Base-by-base conservation (phyloP, 2,329 filamentous ascomycete species). In the Diaporthe destruens region DNA sequence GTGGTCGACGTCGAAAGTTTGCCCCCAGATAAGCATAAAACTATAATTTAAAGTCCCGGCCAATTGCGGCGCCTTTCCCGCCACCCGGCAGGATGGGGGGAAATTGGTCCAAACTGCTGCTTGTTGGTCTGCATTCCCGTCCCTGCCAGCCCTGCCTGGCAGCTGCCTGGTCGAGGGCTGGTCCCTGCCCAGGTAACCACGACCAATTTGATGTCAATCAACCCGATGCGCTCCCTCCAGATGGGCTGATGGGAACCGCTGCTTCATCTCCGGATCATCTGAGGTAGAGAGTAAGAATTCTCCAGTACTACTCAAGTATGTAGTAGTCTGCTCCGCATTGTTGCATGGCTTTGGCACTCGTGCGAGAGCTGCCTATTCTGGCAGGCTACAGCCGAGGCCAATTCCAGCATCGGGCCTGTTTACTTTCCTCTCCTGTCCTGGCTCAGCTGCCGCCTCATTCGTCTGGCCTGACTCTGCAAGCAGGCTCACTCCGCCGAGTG, bases 1-100 rank as follows among this genome's bases (percentile, higher is more conserved):
- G 8, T 36, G 34, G 34, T 36, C 1, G 8, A 36, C 0, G 8
- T 44, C 6, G 18, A 18, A 65, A 49, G 20, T 65, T 65, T 7
- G 20, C 61, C 61, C 44, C 61, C 44, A 66, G 61, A 66, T 66
- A 66, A 66, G 61, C 61, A 66, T 66, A 66, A 66, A 66, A 66
- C 61, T 32, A n/a, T 66, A 53, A 66, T 66, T 53, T 66, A 66
- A 66, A 18, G 32, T 39, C 61, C 61, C 61, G 61, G 32, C 61
- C 44, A 66, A 66, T 66, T 66, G 61, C 61, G 47, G 61, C n/a
- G 20, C 11, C n/a, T 20, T 66, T 51, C 44, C 61, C 47, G 18
- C 32, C n/a, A 25, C 47, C 29, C 47, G 47, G 53, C 42, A 63
- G 57, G 59, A 49, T 18, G 34, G 59, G 59, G 57, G 42, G 42